Conservation (phyloP, 306 rosid species). For the Parietaria judaica region DNA sequence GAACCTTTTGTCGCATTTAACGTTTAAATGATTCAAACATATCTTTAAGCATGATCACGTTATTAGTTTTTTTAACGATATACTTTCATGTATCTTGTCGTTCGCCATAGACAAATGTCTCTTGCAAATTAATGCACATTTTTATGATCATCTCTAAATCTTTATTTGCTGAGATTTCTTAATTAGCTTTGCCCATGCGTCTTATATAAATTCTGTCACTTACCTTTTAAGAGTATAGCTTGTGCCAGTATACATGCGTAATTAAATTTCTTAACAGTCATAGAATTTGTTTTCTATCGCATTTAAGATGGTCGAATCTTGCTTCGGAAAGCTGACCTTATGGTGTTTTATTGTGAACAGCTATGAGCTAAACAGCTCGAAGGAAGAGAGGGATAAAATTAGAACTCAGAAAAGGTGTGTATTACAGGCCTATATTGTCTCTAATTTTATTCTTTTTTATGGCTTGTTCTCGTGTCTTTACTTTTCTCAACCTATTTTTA, state of each 20-base stretch:
- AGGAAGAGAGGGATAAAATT: constrained; percentile 66
- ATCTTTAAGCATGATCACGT: neutral
- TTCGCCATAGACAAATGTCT: no score
- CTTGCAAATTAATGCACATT: no score
- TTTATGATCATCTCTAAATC: no score
- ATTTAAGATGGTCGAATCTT: neutral
- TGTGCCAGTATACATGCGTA: no score
- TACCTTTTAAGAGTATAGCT: neutral
- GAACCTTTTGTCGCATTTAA: constrained; percentile 5
- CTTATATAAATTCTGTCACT: no score
- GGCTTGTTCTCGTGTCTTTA: neutral
- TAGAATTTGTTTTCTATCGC: neutral
- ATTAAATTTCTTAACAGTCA: no score
- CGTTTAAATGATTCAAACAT: neutral
- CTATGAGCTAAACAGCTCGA: constrained; percentile 68
- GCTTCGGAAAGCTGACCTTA: constrained; percentile 25
- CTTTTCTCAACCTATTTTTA: constrained; percentile 10
- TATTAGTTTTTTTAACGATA: constrained; percentile 6
- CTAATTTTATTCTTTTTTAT: constrained; percentile 13
- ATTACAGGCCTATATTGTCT: constrained; percentile 7
- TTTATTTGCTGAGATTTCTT: no score
- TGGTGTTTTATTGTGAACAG: constrained; percentile 45
- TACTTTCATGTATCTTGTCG: constrained; percentile 4
- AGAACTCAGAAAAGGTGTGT: constrained; percentile 67
- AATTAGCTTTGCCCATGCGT: neutral